Conservation (phyloP, 495 filamentous ascomycete genomes). For the Tuber borchii region DNA sequence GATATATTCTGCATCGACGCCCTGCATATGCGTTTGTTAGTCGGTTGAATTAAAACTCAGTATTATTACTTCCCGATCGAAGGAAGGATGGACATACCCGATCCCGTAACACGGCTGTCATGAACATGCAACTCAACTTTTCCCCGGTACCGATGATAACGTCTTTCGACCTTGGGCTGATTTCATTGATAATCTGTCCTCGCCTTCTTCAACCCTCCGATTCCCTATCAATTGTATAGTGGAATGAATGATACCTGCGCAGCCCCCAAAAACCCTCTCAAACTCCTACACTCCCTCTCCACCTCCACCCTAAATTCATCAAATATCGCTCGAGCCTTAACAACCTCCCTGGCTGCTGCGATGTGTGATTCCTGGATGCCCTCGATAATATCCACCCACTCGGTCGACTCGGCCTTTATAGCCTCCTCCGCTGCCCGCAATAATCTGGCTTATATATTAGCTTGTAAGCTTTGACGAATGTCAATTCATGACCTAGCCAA, state of each 20-base stretch:
- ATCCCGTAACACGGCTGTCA: slow-evolving; percentile 73
- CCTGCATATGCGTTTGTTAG: slow-evolving; percentile 43
- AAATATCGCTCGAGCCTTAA: slow-evolving; percentile 57
- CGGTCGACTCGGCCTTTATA: slow-evolving; percentile 54
- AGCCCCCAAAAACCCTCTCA: slow-evolving; percentile 53
- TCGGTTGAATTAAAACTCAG: slow-evolving; percentile 3
- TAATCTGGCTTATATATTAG: slow-evolving; percentile 49
- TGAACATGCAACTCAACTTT: slow-evolving; percentile 80
- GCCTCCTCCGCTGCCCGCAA: slow-evolving; percentile 62
- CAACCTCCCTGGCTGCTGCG: slow-evolving; percentile 55
- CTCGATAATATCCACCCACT: slow-evolving; percentile 63
- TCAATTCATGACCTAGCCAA: not conserved
- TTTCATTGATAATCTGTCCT: slow-evolving; percentile 53
- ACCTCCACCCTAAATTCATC: slow-evolving; percentile 55
- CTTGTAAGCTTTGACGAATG: not conserved
- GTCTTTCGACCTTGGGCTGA: slow-evolving; percentile 73
- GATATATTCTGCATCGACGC: slow-evolving; percentile 75
- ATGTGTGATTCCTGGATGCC: slow-evolving; percentile 70
- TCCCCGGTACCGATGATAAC: slow-evolving; percentile 83
- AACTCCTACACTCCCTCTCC: slow-evolving; percentile 59
- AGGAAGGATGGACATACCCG: slow-evolving; percentile 41
- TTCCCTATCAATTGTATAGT: not conserved
- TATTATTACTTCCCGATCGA: not conserved
- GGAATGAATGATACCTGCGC: slow-evolving; percentile 37
- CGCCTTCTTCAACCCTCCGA: not conserved